phyloP scores from a whole-genome alignment of 805 yeast species.

The Starmerella khaoyaiensis region DNA sequence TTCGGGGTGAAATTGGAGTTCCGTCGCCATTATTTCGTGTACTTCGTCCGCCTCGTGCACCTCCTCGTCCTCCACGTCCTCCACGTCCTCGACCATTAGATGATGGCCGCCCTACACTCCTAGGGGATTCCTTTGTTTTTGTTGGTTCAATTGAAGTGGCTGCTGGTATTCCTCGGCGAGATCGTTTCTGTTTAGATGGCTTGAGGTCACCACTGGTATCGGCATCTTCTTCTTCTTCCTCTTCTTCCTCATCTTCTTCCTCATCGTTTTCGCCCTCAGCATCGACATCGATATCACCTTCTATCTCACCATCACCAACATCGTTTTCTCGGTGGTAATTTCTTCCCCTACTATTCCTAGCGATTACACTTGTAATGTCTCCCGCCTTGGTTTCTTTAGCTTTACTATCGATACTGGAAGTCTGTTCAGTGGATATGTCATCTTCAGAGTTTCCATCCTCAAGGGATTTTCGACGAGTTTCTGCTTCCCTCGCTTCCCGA shows the following conservation, averaged over 20 bases:
- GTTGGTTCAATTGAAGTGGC: background rate
- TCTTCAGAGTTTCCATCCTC: conserved; percentile 22
- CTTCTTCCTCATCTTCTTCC: background rate
- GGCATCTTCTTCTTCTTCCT: background rate
- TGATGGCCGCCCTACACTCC: background rate
- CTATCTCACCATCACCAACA: too few relatives aligned
- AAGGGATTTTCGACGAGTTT: conserved; percentile 11
- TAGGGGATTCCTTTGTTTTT: conserved; percentile 1
- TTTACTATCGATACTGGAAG: too few relatives aligned
- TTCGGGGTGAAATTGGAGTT: conserved; percentile 1
- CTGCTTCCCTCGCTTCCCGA: conserved; percentile 25
- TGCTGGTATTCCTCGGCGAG: background rate
- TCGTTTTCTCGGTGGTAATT: too few relatives aligned
- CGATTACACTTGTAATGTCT: too few relatives aligned
- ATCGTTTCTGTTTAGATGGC: conserved; percentile 1
- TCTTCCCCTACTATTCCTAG: too few relatives aligned
- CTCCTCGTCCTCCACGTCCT: background rate
- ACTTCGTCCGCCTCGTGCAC: background rate
- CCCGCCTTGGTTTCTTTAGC: too few relatives aligned
- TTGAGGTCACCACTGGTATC: background rate
- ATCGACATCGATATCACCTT: too few relatives aligned
- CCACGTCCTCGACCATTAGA: background rate
- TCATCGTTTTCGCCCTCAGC: too few relatives aligned
- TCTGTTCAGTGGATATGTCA: too few relatives aligned
- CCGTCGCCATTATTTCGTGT: background rate